A percentile compares a stretch with the other conserved stretches of the same genome.
Conservation (phyloP, 2,329 filamentous ascomycete species). For the Cercospora beticola region DNA sequence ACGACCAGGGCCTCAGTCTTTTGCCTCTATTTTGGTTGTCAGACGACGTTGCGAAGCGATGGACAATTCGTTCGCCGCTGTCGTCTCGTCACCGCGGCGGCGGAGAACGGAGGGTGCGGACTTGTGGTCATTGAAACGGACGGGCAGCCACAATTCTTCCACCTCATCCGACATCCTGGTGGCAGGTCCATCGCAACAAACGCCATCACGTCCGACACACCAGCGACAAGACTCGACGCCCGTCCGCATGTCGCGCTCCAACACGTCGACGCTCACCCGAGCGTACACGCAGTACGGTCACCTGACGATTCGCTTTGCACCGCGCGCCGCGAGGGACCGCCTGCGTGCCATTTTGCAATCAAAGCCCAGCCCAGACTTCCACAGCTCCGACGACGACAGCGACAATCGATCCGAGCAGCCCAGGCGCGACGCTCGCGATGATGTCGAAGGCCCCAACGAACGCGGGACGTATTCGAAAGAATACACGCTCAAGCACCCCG, state of each 20-base stretch:
- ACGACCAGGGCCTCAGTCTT: conserved; percentile 8
- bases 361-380: conserved; percentile 15
- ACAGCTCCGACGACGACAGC: conserved; percentile 6
- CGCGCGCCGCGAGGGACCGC: conserved; percentile 14
- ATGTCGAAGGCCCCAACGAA: conserved; percentile 31
- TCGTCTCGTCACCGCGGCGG: conserved; percentile 16
- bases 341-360: conserved; percentile 17
- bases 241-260: conserved; percentile 4
- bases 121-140: conserved; percentile 16
- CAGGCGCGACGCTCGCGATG: conserved; percentile 3
- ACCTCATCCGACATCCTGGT: conserved; percentile 33
- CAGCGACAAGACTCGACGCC: conserved; percentile 1
- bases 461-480: conserved; percentile 36
- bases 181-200: conserved; percentile 20
- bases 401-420: neutral
- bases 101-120: conserved; percentile 10
- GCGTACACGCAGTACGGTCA: conserved; percentile 9
- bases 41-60: conserved; percentile 10
- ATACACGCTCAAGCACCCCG: conserved; percentile 34
- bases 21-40: conserved; percentile 1
- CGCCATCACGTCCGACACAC: neutral
- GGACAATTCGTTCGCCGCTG: conserved; percentile 2
- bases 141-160: conserved; percentile 25
- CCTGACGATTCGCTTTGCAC: conserved; percentile 20
- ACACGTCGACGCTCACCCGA: conserved; percentile 1